A percentile compares a stretch with the other conserved stretches of the same genome.
These are phyloP conservation scores for Boletus pseudo-olivaceus DNA, from an alignment of 768 basidiomycete species.

Conservation along the genomic window DNA sequence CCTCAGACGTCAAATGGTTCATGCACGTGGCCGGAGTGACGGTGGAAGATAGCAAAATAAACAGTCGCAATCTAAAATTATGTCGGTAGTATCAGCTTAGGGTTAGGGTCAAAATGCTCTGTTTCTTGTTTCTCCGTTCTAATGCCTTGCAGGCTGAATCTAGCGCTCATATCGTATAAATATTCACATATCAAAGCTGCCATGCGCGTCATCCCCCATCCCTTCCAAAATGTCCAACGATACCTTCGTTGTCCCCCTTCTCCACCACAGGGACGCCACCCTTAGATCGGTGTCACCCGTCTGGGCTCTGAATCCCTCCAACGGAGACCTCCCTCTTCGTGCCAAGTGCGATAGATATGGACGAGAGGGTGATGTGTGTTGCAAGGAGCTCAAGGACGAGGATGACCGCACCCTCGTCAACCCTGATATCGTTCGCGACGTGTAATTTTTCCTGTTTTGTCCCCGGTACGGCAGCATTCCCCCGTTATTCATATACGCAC, in stretches of 20 bases:
- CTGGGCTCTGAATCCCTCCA: conserved; percentile 57
- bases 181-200: not conserved
- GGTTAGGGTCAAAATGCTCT: conserved; percentile 10
- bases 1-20: not conserved
- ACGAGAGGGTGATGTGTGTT: conserved; percentile 69
- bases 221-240: conserved; percentile 14
- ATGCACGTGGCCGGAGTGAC: not conserved
- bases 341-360: conserved; percentile 57
- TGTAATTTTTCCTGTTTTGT: conserved; percentile 46
- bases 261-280: conserved; percentile 9
- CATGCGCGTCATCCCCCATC: not conserved
- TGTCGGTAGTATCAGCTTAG: not conserved
- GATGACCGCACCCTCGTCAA: conserved; percentile 81
- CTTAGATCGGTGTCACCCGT: conserved; percentile 46
- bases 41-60: not conserved
- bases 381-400: conserved; percentile 78
- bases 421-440: conserved; percentile 83
- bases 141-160: not conserved
- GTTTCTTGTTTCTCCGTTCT: not conserved
- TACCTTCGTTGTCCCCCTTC: conserved; percentile 21
- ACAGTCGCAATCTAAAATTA: not conserved
- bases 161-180: conserved; percentile 8
- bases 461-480: not conserved
- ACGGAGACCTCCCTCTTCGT: conserved; percentile 42
- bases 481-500: conserved; percentile 3